Conservation (phyloP, 768 basidiomycete species). For the Filobasidium floriforme region DNA sequence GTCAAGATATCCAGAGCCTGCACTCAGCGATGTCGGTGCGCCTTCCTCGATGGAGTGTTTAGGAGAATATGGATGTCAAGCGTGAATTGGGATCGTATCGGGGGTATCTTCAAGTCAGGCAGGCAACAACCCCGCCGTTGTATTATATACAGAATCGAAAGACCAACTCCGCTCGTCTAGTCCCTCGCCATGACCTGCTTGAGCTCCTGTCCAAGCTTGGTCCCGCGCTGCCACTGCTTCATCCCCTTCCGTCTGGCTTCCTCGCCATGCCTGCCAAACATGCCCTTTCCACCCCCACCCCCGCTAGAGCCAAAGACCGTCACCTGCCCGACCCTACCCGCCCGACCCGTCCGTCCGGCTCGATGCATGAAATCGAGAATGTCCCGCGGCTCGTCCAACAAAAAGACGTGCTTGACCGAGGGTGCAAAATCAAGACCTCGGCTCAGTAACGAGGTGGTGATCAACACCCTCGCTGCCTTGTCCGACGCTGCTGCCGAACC, state of each 20-base stretch:
- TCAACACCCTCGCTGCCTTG: slow-evolving; percentile 51
- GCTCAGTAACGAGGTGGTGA: slow-evolving; percentile 84
- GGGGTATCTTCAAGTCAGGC: no score
- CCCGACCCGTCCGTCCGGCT: slow-evolving; percentile 73
- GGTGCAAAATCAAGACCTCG: slow-evolving; percentile 83
- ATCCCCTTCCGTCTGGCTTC: slow-evolving; percentile 6
- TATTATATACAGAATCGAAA: no score
- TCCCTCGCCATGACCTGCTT: slow-evolving; percentile 12
- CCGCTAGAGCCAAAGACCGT: slow-evolving; percentile 34
- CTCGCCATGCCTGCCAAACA: not conserved
- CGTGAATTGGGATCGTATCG: no score
- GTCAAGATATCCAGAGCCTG: no score
- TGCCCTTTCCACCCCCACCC: slow-evolving; percentile 1
- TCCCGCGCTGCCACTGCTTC: slow-evolving; percentile 17
- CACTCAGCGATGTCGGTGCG: no score
- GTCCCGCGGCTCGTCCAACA: slow-evolving; percentile 79
- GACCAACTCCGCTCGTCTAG: not conserved
- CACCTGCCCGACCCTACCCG: slow-evolving; percentile 45
- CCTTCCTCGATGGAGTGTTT: no score
- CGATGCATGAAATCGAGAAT: slow-evolving; percentile 88
- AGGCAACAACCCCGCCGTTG: no score
- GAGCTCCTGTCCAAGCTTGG: slow-evolving; percentile 21
- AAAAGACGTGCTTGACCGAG: slow-evolving; percentile 69
- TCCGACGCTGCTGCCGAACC: slow-evolving; percentile 18
- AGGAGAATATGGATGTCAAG: no score